Percentiles rank a stretch among this genome's conserved stretches.
These are phyloP conservation scores for Candida mattraensis DNA, from an alignment of 805 yeast species.

Conservation along the genomic window DNA sequence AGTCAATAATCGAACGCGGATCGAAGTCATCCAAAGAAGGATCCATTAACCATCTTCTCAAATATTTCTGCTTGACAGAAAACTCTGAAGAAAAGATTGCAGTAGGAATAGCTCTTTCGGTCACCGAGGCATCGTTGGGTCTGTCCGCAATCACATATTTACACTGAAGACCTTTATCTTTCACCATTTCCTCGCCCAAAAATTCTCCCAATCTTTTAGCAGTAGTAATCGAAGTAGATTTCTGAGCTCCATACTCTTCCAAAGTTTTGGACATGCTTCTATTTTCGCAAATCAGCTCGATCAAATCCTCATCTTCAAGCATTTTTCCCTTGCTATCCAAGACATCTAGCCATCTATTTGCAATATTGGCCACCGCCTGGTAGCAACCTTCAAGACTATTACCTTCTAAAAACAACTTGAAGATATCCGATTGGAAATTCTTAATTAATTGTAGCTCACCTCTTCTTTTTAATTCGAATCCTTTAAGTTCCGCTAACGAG, in stretches of 20 bases:
- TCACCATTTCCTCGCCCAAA: slow-evolving; percentile 93
- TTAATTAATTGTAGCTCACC: slow-evolving; percentile 94
- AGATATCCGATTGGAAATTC: slow-evolving; percentile 92
- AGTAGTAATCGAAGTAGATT: slow-evolving; percentile 94
- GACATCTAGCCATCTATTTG: slow-evolving; percentile 95
- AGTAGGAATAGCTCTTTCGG: slow-evolving; percentile 96
- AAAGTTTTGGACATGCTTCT: slow-evolving; percentile 92
- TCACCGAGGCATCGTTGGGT: slow-evolving; percentile 85
- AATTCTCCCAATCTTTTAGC: slow-evolving; percentile 93
- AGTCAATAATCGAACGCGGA: slow-evolving; percentile 85
- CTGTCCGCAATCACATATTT: slow-evolving; percentile 85
- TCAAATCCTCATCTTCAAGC: slow-evolving; percentile 90
- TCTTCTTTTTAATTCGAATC: slow-evolving; percentile 93
- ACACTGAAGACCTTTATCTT: slow-evolving; percentile 94
- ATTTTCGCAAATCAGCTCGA: slow-evolving; percentile 93
- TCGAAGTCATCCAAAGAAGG: slow-evolving; percentile 76
- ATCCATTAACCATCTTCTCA: slow-evolving; percentile 87
- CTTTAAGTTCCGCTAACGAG: slow-evolving; percentile 89
- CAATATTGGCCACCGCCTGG: slow-evolving; percentile 85
- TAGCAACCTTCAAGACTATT: slow-evolving; percentile 76
- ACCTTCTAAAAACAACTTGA: slow-evolving; percentile 89
- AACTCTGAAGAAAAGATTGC: slow-evolving; percentile 88
- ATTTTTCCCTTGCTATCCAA: slow-evolving; percentile 81
- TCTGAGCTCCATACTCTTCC: slow-evolving; percentile 85
- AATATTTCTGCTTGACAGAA: slow-evolving; percentile 63